These are phyloP conservation scores for Cyberlindnera saturnus DNA, from an alignment of 805 yeast species.

Conservation along the genomic window DNA sequence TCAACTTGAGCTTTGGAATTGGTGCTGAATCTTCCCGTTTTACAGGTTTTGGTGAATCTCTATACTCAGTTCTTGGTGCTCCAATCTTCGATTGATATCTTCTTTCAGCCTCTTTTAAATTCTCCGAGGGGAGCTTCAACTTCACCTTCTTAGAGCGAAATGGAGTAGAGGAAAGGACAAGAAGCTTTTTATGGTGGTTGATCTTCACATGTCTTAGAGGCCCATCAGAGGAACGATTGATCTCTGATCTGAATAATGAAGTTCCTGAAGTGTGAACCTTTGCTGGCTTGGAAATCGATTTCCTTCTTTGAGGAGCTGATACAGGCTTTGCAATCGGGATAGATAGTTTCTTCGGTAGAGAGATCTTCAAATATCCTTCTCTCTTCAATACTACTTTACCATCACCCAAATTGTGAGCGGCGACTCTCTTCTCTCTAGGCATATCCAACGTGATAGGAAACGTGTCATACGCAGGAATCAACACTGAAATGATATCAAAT, in stretches of 20 bases:
- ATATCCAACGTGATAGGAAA: conserved; percentile 55
- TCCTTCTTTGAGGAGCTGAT: background rate
- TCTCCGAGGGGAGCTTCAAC: conserved; percentile 4
- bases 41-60: too few species aligned
- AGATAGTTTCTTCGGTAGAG: conserved; percentile 11
- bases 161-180: conserved; percentile 38
- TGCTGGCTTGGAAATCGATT: background rate
- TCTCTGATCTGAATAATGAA: conserved; percentile 13
- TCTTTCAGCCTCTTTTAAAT: background rate
- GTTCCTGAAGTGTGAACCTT: background rate
- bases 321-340: background rate
- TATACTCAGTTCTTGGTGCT: too few species aligned
- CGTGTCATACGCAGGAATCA: conserved; percentile 56
- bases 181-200: conserved; percentile 27
- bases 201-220: conserved; percentile 40
- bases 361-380: conserved; percentile 31
- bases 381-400: conserved; percentile 56
- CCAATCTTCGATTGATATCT: background rate
- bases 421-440: conserved; percentile 65
- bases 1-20: conserved; percentile 14
- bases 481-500: conserved; percentile 57
- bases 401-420: conserved; percentile 47
- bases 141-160: conserved; percentile 20
- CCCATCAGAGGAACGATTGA: conserved; percentile 16
- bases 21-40: background rate